Evolutionary conservation across 2,329 filamentous ascomycete species (phyloP), one percentile per base, ranked within the genome.

Genomic region (Fusarium sp.): DNA sequence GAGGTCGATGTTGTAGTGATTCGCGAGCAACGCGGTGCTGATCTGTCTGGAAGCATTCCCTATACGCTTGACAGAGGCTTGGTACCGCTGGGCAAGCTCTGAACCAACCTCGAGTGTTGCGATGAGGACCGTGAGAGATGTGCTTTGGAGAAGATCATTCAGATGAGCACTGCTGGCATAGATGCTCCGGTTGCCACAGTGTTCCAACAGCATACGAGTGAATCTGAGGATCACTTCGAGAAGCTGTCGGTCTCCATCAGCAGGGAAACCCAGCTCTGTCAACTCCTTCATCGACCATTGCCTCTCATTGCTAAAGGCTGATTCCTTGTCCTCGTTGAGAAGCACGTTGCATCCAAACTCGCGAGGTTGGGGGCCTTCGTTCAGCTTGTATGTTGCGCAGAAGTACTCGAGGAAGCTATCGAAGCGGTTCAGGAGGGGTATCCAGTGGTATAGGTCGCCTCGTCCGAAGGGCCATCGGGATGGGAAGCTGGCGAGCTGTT

Each of bases 371-470:
- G 95, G 95, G 1, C 94, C 95, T 68, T 93, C 89, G 70, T 91
- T 90, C 65, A 99, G 87, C 71, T 91, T 91, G 85, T 99, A 99
- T 74, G 91, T 92, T 66, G 90, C 88, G 82, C 92, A 95, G 81
- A 97, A 95, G 42, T 91, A 87, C 78, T 97, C 94, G 45, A 99
- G 86, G 74, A 98, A 91, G 79, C 90, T 91, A 83, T 99, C 97
- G 83, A 99, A 98, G 67, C 95, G 92, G 83, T 99, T 97, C 69
- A 99, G 86, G 27, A 98, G 89, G 31, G 94, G 92, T 76, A 99
- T 98, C 97, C 97, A 99, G 87, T 99, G 96, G 82, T 98, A 98
- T 33, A 98, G 87, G 82, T 99, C 97, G 70, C 97, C 97, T 82
- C 96, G 91, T 42, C 96, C 96, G 80, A 98, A 97, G 3, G 95